phyloP scores from a whole-genome alignment of 2,329 filamentous ascomycete genomes.

The Alternaria angustiovoidea region DNA sequence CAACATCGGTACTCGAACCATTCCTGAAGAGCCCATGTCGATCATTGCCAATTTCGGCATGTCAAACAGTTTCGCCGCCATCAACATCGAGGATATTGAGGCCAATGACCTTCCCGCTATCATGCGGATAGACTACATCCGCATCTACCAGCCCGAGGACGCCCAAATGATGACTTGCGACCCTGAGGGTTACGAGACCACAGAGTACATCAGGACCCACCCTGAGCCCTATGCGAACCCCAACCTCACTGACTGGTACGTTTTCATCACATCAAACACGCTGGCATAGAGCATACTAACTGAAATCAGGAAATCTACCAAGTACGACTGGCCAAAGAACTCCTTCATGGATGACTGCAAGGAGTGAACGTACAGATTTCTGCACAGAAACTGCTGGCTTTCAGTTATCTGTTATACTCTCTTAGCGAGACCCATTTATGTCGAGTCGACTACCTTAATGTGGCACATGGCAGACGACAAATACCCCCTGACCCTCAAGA shows the following conservation, averaged over 20 bases:
- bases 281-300: constrained; percentile 16
- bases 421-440: constrained; percentile 18
- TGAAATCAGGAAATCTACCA: constrained; percentile 54
- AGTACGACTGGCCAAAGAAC: constrained; percentile 69
- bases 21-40: constrained; percentile 73
- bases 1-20: constrained; percentile 70
- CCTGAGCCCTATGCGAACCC: constrained; percentile 68
- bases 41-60: constrained; percentile 76
- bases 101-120: constrained; percentile 64
- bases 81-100: constrained; percentile 65
- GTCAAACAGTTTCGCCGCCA: constrained; percentile 69
- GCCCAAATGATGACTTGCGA: constrained; percentile 70
- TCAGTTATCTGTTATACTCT: constrained; percentile 20
- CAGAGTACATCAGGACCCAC: constrained; percentile 70
- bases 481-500: constrained; percentile 30
- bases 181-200: constrained; percentile 71
- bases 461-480: constrained; percentile 40
- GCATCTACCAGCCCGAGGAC: constrained; percentile 72
- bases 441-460: constrained; percentile 36
- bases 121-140: constrained; percentile 74
- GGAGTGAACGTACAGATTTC: constrained; percentile 18
- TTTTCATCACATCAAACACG: constrained; percentile 2
- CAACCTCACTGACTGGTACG: constrained; percentile 71
- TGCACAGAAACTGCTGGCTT: constrained; percentile 27
- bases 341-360: constrained; percentile 66